A percentile compares a stretch with the other conserved stretches of the same genome.
Evolutionary conservation across 192 early-diverging fungal genomes (phyloP).

Genomic region (Entomortierella lignicola): DNA sequence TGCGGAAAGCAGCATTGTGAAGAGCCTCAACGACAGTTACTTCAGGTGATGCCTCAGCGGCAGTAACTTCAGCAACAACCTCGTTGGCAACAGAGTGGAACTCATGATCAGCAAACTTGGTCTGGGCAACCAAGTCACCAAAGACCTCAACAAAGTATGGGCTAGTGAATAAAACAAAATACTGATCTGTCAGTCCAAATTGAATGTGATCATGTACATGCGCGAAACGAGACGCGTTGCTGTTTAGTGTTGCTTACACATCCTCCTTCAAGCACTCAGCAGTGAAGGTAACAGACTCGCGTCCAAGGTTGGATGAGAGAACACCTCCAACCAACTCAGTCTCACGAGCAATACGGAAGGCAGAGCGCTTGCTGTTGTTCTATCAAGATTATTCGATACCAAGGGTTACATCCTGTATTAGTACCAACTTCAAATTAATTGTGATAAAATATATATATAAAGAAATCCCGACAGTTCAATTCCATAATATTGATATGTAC

Average conservation of each 20-base stretch:
- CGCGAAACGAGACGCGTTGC: too few species aligned
- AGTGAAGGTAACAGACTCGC: conserved; percentile 88
- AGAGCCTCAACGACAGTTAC: conserved; percentile 79
- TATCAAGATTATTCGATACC: conserved; percentile 21
- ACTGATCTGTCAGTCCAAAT: too few species aligned
- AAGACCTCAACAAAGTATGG: conserved; percentile 88
- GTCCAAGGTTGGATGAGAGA: conserved; percentile 80
- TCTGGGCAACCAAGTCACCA: conserved; percentile 80
- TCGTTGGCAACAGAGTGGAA: conserved; percentile 75
- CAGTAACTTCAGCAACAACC: conserved; percentile 74
- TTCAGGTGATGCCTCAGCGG: conserved; percentile 71
- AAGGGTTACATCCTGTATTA: neutral
- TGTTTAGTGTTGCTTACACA: too few species aligned
- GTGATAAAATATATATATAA: too few species aligned
- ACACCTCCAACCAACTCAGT: conserved; percentile 91
- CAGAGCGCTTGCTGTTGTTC: conserved; percentile 85
- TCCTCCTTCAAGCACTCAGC: conserved; percentile 93
- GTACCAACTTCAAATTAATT: neutral
- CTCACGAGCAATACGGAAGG: conserved; percentile 89
- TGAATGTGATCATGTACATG: too few species aligned
- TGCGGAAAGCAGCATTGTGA: conserved; percentile 93
- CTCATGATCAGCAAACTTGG: conserved; percentile 88
- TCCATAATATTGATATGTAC: too few species aligned
- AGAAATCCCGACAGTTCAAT: too few species aligned
- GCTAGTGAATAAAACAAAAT: conserved; percentile 25